Evolutionary conservation across 352 stramenopile genomes (phyloP), one percentile per base, ranked within the genome.

Genomic region (Chrysophaeum taylorii): DNA sequence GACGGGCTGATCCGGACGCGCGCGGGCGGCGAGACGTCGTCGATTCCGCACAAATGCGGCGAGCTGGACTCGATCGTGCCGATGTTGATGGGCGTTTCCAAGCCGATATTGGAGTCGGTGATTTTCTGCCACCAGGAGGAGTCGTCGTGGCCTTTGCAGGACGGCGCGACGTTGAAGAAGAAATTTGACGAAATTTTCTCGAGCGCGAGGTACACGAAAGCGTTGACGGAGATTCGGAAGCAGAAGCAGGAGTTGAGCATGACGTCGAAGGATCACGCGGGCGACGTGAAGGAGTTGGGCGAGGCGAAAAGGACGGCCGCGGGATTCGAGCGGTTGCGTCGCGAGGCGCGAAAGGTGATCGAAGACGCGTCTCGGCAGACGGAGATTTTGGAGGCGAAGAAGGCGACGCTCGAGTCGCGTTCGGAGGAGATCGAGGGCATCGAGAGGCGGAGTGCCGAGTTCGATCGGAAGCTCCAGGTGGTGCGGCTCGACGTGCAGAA

Each of bases 161-260:
- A 98, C 79, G 92, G 93, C 21, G 87, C 89, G 0, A 91, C 97
- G 64, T 79, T 99, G 4, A 99, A 99, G 82, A 98, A 98, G 76
- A 84, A 92, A 36, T 99, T 99, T 75, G 96, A 99, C 79, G 94
- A 98, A 73, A 99, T 99, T 63, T 99, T 99, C 73, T 95, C 99
- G 81, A 97, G 91, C 7, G 94, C 93, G 0, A 79, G 93, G 25
- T 99, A 98, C 78, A 96, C 92, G 9, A 98, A 98, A 74, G 94
- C 95, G 0, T 81, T 99, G 23, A 94, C 98, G 36, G 90, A 88
- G 0, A 97, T 98, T 71, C 82, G 88, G 27, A 97, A 97, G 67
- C 78, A 91, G 31, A 93, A 92, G 62, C 96, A 96, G 71, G 88
- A 89, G n/a, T 81, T 86, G 64, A 41, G 75, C 0, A 69, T 78